Base-by-base conservation (phyloP, 805 yeast species). In the Ogataea siamensis region DNA sequence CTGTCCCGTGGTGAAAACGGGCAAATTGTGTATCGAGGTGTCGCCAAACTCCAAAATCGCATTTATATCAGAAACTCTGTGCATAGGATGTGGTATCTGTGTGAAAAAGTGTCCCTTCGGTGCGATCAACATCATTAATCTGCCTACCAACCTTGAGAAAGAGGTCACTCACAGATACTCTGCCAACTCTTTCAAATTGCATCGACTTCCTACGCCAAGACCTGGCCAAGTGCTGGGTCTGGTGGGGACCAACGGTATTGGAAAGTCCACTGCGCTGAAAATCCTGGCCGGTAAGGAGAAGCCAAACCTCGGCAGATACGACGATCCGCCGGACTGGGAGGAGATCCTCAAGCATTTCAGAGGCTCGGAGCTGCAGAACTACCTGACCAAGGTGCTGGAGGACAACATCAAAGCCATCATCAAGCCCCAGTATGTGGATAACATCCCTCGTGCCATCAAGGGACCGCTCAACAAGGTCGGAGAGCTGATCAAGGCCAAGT, bases 81-180 rank as follows among this genome's bases (percentile, higher is more conserved):
- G 99, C 75, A 91, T 93, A 55, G 99, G 99, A 63, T 93, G 99
- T 74, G 99, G 99, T 88, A 93, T 93, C 54, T 93, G 99, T 76
- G 96, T 89, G 37, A 93, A 93, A 67, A 93, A 88, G 63, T 93
- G 99, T 68, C 99, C 99, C 20, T 93, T 93, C 60, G 96, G 91
- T 57, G 99, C 99, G 47, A 89, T 93, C 57, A 84, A 78, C 58
- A 93, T 93, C 61, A 93, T 93, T 71, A 93, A 93, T 61, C 73
- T 93, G 63, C 99, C 99, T 49, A 91, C 98, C 12, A 89, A 93
- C 64, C 74, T 93, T 61, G 98, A 91, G 38, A 69, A 73, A 33
- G 91, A 93, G 64, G 94, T 89, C 40, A 88, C 98, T 25, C 98
- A 93, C 66, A 80, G 99, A 72, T 93, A 93, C 66, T 87, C 96